Percentiles rank a stretch among this genome's conserved stretches.
These are phyloP conservation scores for Termitomyces sp. DNA, from an alignment of 768 basidiomycete species.

Conservation along the genomic window DNA sequence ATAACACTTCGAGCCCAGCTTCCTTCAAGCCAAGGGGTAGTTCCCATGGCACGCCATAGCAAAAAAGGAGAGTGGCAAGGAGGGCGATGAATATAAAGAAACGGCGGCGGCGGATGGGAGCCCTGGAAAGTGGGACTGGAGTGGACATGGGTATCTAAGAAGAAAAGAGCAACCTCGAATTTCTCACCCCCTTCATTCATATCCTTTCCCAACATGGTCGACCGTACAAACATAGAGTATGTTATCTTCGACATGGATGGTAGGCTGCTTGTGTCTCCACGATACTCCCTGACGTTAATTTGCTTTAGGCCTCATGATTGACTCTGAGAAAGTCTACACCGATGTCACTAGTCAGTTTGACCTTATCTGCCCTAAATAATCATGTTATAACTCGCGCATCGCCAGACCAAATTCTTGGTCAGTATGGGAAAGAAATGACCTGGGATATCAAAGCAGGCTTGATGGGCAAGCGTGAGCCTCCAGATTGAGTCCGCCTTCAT, in stretches of 20 bases:
- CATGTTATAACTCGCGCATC: neutral
- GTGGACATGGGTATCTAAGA: constrained; percentile 14
- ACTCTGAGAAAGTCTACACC: constrained; percentile 74
- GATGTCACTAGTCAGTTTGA: constrained; percentile 64
- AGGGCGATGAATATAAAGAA: constrained; percentile 34
- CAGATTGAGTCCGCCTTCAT: too few species aligned
- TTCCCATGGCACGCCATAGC: constrained; percentile 40
- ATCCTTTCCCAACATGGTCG: neutral
- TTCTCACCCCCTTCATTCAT: neutral
- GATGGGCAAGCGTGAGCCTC: constrained; percentile 73
- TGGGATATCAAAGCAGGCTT: constrained; percentile 88
- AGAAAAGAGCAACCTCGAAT: neutral
- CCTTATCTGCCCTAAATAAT: neutral
- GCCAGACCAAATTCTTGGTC: constrained; percentile 65
- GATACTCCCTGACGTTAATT: neutral
- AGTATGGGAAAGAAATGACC: constrained; percentile 73
- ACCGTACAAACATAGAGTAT: constrained; percentile 41
- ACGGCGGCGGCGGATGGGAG: constrained; percentile 39
- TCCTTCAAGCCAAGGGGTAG: constrained; percentile 32
- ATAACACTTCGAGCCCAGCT: constrained; percentile 25
- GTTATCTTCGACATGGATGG: constrained; percentile 77
- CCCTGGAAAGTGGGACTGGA: constrained; percentile 10
- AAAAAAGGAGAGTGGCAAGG: constrained; percentile 31
- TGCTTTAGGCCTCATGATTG: constrained; percentile 60
- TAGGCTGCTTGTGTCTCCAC: constrained; percentile 16